These are phyloP conservation scores for Populus trichocarpa DNA, from an alignment of 441 rosid genomes.

Conservation along the genomic window DNA sequence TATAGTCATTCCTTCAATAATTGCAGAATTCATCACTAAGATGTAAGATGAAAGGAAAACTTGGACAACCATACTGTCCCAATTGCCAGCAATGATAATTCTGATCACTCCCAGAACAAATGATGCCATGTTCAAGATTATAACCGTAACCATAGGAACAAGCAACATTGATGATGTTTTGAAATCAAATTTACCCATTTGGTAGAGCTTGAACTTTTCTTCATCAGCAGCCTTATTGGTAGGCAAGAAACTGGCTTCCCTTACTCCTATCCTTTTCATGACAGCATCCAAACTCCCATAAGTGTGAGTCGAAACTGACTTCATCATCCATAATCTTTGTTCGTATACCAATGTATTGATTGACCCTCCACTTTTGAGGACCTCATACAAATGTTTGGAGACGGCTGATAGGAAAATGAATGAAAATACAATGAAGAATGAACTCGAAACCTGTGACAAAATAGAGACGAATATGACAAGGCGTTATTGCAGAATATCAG, in stretches of 20 bases:
- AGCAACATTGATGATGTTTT: conserved; percentile 27
- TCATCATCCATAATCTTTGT: conserved; percentile 42
- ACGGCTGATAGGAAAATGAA: conserved; percentile 27
- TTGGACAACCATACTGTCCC: conserved; percentile 24
- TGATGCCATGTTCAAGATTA: conserved; percentile 28
- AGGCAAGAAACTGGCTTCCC: conserved; percentile 34
- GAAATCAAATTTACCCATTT: conserved; percentile 37
- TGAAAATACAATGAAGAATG: conserved; percentile 16
- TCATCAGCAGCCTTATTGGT: conserved; percentile 29
- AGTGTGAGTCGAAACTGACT: conserved; percentile 14
- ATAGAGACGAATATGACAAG: background rate
- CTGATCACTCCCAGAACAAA: conserved; percentile 21
- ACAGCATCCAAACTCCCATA: conserved; percentile 34
- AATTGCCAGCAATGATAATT: conserved; percentile 14
- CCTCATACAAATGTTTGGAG: conserved; percentile 27
- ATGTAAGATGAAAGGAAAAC: conserved; percentile 29
- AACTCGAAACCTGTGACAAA: conserved; percentile 24
- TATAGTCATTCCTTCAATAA: conserved; percentile 37
- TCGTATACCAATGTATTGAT: conserved; percentile 29
- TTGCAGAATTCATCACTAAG: conserved; percentile 22
- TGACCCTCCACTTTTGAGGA: conserved; percentile 20
- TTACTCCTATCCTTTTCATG: conserved; percentile 24
- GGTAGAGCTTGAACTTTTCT: conserved; percentile 24
- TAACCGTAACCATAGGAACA: conserved; percentile 27
- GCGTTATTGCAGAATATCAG: too few relatives aligned